phyloP scores from a whole-genome alignment of 352 stramenopile species.

The Aphanomyces stellatus region DNA sequence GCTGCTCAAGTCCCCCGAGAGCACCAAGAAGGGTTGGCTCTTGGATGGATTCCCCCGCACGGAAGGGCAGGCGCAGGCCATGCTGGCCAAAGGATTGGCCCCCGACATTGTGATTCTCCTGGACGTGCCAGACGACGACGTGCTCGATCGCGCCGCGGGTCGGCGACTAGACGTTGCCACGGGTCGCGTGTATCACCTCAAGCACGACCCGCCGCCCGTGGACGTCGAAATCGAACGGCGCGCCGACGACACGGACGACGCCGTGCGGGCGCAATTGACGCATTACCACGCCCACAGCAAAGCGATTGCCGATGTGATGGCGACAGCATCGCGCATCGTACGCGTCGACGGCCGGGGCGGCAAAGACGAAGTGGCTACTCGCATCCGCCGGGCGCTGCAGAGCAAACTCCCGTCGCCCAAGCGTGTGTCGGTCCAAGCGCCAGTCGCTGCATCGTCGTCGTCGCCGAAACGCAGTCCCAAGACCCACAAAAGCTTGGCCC shows the following conservation, averaged over 20 bases:
- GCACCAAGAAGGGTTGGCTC: constrained; percentile 69
- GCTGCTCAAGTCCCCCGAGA: constrained; percentile 62
- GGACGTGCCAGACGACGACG: constrained; percentile 90
- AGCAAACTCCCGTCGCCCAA: too few species aligned
- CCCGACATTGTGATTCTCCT: constrained; percentile 92
- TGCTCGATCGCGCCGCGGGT: constrained; percentile 89
- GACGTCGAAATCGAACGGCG: constrained; percentile 68
- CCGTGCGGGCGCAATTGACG: constrained; percentile 58
- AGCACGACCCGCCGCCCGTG: constrained; percentile 65
- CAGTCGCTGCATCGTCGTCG: too few species aligned
- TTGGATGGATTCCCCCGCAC: constrained; percentile 94
- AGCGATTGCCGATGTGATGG: constrained; percentile 60
- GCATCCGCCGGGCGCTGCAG: too few species aligned
- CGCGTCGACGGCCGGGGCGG: constrained; percentile 44
- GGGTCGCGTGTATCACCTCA: constrained; percentile 93
- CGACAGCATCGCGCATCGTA: constrained; percentile 50
- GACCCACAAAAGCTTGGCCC: too few species aligned
- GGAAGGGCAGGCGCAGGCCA: constrained; percentile 59
- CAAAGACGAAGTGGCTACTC: neutral
- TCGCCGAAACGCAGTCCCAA: too few species aligned
- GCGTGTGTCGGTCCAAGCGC: too few species aligned
- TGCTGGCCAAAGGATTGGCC: constrained; percentile 49
- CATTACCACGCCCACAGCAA: constrained; percentile 81
- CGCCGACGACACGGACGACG: constrained; percentile 87
- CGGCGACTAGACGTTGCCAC: constrained; percentile 83